Conservation (phyloP, 1,139 yeast species). For the Scheffersomyces quercinus region DNA sequence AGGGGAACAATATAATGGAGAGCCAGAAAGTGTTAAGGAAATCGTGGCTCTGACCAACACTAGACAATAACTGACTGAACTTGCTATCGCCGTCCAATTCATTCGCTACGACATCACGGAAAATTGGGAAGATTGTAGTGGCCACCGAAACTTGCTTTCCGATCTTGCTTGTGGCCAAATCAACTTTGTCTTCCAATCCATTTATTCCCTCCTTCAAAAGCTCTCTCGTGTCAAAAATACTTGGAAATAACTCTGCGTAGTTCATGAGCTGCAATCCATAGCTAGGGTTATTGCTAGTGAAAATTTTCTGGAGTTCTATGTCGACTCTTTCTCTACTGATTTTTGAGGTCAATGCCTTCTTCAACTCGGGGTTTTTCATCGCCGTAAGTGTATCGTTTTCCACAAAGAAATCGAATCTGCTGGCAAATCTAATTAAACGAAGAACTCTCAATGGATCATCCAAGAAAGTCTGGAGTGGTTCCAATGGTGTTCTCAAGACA, state of each 20-base stretch:
- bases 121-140: slow-evolving; percentile 22
- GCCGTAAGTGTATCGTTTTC: slow-evolving; percentile 61
- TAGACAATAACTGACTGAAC: slow-evolving; percentile 7
- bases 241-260: slow-evolving; percentile 52
- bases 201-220: slow-evolving; percentile 20
- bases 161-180: slow-evolving; percentile 2
- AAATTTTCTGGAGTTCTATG: slow-evolving; percentile 74
- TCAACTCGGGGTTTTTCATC: slow-evolving; percentile 64
- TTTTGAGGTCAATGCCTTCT: slow-evolving; percentile 61
- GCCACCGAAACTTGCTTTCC: slow-evolving; percentile 19
- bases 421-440: slow-evolving; percentile 81
- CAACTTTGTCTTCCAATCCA: slow-evolving; percentile 15
- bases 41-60: slow-evolving; percentile 8
- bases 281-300: slow-evolving; percentile 61
- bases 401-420: slow-evolving; percentile 69
- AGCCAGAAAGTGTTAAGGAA: slow-evolving; percentile 47
- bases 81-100: not conserved
- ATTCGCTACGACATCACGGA: slow-evolving; percentile 7
- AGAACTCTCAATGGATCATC: slow-evolving; percentile 93
- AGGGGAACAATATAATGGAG: slow-evolving; percentile 50
- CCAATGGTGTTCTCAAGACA: slow-evolving; percentile 81
- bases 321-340: slow-evolving; percentile 93
- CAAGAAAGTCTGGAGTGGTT: slow-evolving; percentile 77
- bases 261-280: slow-evolving; percentile 65
- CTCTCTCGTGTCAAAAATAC: slow-evolving; percentile 55